Evolutionary conservation across 78 protist species (phyloP).

Genomic region (Tieghemostelium lacteum): DNA sequence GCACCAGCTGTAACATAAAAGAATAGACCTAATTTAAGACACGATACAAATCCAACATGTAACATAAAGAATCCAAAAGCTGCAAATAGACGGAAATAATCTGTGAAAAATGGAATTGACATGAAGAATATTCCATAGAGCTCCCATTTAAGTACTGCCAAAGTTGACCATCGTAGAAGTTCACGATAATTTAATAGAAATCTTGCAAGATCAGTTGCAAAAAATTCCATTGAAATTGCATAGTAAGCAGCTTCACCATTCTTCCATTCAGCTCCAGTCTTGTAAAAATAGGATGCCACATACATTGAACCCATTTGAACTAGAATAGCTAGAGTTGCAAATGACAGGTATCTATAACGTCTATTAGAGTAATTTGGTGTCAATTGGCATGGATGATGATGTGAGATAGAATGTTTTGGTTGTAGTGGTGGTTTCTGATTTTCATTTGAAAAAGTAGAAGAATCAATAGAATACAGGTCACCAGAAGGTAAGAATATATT

Average conservation of each 20-base stretch:
- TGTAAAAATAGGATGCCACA: slow-evolving; percentile 24
- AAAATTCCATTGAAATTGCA: slow-evolving; percentile 38
- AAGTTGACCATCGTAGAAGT: slow-evolving; percentile 25
- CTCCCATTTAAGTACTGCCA: slow-evolving; percentile 74
- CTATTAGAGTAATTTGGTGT: no score
- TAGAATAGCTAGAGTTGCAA: slow-evolving; percentile 19
- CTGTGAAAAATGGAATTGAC: slow-evolving; percentile 36
- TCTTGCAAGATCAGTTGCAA: slow-evolving; percentile 47
- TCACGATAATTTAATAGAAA: slow-evolving; percentile 14
- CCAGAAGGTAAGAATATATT: slow-evolving; percentile 54
- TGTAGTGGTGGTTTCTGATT: background rate
- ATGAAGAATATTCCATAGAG: slow-evolving; percentile 30
- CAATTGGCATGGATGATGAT: no score
- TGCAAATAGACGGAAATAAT: slow-evolving; percentile 36
- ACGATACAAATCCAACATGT: slow-evolving; percentile 53
- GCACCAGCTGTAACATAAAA: slow-evolving; percentile 66
- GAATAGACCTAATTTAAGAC: slow-evolving; percentile 53
- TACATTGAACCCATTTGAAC: slow-evolving; percentile 64
- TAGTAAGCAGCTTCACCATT: slow-evolving; percentile 73
- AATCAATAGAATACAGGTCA: slow-evolving; percentile 16
- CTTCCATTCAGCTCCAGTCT: slow-evolving; percentile 56
- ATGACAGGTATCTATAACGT: slow-evolving; percentile 25
- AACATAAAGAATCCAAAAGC: slow-evolving; percentile 51
- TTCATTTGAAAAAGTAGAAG: background rate
- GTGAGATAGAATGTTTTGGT: background rate